Percentiles rank a stretch among this genome's conserved stretches.
Conservation (phyloP, 495 filamentous ascomycete species). For the Penicillium taxi region DNA sequence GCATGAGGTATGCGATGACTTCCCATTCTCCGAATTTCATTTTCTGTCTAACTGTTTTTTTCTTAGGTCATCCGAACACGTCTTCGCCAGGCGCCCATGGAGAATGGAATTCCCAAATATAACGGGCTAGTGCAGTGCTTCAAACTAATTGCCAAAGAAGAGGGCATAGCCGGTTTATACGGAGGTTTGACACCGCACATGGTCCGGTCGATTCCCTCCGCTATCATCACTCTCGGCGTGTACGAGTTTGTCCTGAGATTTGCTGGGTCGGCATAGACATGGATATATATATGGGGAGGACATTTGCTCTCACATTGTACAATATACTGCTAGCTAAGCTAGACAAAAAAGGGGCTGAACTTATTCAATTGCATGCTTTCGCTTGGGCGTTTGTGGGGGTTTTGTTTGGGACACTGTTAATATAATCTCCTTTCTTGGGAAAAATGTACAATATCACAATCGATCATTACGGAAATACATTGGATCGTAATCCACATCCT, state of each 20-base stretch:
- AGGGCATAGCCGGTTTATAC: constrained; percentile 73
- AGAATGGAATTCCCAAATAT: constrained; percentile 68
- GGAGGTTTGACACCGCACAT: constrained; percentile 83
- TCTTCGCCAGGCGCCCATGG: constrained; percentile 69
- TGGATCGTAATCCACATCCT: not conserved
- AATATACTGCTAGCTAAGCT: too few species aligned
- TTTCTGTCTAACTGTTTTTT: not conserved
- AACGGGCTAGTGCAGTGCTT: constrained; percentile 78
- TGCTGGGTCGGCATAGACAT: constrained; percentile 13
- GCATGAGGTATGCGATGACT: constrained; percentile 61
- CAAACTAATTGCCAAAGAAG: constrained; percentile 71
- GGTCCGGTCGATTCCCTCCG: constrained; percentile 76
- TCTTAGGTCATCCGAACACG: constrained; percentile 67
- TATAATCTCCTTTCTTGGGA: constrained; percentile 19
- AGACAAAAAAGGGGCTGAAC: too few species aligned
- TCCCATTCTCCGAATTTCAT: not conserved
- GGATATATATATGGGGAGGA: not conserved
- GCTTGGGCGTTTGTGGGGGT: constrained; percentile 11
- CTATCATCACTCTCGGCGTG: constrained; percentile 86
- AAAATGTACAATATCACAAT: too few species aligned
- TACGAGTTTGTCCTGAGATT: constrained; percentile 73
- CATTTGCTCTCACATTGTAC: constrained; percentile 7
- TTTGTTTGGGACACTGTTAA: constrained; percentile 10
- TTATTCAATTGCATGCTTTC: constrained; percentile 18
- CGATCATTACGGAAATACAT: not conserved